Evolutionary conservation across 768 basidiomycete genomes (phyloP).

Genomic region (Lentinula detonsa): DNA sequence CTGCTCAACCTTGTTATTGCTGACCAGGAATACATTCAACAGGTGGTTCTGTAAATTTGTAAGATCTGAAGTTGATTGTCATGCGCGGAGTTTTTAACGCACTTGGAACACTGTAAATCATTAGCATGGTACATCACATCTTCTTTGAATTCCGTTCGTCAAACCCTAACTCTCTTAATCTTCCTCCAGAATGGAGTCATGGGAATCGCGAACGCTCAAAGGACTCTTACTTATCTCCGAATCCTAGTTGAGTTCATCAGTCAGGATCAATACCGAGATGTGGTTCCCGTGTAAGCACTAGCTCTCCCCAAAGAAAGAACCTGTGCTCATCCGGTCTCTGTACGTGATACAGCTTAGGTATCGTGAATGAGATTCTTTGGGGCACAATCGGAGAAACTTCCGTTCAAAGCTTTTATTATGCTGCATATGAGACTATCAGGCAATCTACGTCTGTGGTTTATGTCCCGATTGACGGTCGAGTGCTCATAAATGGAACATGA

Average conservation of each 20-base stretch:
- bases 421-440: constrained; percentile 40
- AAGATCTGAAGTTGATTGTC: constrained; percentile 13
- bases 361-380: constrained; percentile 60
- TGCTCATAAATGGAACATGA: not conserved
- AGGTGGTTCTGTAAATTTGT: constrained; percentile 64
- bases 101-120: not conserved
- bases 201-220: constrained; percentile 86
- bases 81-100: not conserved
- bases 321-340: not conserved
- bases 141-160: not conserved
- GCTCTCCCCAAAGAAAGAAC: not conserved
- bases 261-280: constrained; percentile 70
- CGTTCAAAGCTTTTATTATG: constrained; percentile 35
- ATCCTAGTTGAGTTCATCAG: constrained; percentile 81
- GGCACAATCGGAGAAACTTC: constrained; percentile 45
- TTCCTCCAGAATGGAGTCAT: constrained; percentile 55
- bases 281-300: constrained; percentile 50
- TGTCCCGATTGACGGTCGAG: not conserved
- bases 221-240: constrained; percentile 76
- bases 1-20: not conserved
- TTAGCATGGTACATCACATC: constrained; percentile 2
- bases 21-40: not conserved
- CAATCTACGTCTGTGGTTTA: constrained; percentile 26
- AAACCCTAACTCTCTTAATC: constrained; percentile 5
- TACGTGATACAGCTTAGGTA: constrained; percentile 34